Evolutionary conservation across 192 early-diverging fungal genomes (phyloP), one percentile per base, ranked within the genome.

Genomic region (Anaeromyces robustus): DNA sequence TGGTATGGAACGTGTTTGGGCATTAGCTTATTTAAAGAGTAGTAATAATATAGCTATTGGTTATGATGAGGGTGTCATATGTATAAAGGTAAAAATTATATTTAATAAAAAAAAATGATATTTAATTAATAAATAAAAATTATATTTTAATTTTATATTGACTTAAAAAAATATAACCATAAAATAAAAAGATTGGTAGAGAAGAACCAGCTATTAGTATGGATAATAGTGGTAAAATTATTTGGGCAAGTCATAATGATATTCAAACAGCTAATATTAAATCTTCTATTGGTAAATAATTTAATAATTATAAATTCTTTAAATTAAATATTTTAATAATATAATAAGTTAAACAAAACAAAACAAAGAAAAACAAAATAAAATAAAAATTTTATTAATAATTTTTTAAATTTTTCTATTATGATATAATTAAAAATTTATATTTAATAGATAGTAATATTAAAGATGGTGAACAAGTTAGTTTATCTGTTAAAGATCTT

Each of bases 1-100:
- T 85, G 96, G 96, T 17, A 91, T 99, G 86, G 97, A 98, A 80
- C 92, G 97, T 16, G 96, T 95, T n/a, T 99, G 98, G 98, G 89
- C 95, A 22, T 90, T 97, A 37, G 94, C 94, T 26, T 97, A 94
- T 79, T 86, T 92, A 80, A 91, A 90, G 77, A 92, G 93, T 29
- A 94, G 90, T 83, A 98, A 98, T 84, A 94, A 95, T 77, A 91
- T 98, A 16, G 98, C 95, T 3, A 91, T 98, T 81, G 98, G 97
- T 34, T 98, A 95, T 83, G 98, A 99, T 82, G 95, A 98, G 80
- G 98, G 98, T 78, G 91, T 93, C 9, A 94, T 99, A n/a, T 94
- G 94, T 30, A 89, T 99, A 77, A 97, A 97, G 86, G 86, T 89
- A 84, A 29, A 82, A 7, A 28, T 9, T 12, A 52, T 79, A 30